Conservation (phyloP, 2,329 filamentous ascomycete genomes). For the Aschersonia sp. region DNA sequence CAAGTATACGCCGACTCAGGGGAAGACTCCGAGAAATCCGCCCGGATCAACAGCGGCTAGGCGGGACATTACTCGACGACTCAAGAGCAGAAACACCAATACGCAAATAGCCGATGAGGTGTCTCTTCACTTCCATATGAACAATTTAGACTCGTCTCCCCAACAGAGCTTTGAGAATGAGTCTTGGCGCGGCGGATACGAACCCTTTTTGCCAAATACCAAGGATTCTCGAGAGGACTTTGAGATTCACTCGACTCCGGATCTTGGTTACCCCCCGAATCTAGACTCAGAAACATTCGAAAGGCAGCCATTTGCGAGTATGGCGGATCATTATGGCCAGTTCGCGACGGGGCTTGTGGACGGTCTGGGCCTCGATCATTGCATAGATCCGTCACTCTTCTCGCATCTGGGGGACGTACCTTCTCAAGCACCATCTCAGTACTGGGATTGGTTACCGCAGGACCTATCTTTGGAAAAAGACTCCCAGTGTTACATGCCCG, state of each 20-base stretch:
- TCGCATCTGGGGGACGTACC: neutral
- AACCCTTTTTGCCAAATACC: neutral
- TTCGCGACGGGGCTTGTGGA: neutral
- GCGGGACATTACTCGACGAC: conserved; percentile 30
- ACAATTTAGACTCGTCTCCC: no score
- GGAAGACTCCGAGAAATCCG: conserved; percentile 19
- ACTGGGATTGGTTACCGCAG: conserved; percentile 1
- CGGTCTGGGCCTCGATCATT: neutral
- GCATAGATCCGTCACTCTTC: conserved; percentile 4
- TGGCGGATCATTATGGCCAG: neutral
- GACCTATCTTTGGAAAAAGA: neutral
- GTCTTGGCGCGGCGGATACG: neutral
- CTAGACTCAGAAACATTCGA: no score
- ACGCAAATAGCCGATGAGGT: neutral
- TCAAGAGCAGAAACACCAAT: neutral
- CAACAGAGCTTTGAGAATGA: no score
- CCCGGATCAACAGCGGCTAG: conserved; percentile 1
- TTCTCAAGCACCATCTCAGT: neutral
- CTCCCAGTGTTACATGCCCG: neutral
- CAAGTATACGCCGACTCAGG: conserved; percentile 81
- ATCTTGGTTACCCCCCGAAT: neutral
- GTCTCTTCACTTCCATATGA: no score
- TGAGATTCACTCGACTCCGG: neutral
- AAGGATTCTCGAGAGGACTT: neutral
- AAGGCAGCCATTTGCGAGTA: neutral